Evolutionary conservation across 2,329 filamentous ascomycete genomes (phyloP).

Genomic region (Aspergillus ibericus): DNA sequence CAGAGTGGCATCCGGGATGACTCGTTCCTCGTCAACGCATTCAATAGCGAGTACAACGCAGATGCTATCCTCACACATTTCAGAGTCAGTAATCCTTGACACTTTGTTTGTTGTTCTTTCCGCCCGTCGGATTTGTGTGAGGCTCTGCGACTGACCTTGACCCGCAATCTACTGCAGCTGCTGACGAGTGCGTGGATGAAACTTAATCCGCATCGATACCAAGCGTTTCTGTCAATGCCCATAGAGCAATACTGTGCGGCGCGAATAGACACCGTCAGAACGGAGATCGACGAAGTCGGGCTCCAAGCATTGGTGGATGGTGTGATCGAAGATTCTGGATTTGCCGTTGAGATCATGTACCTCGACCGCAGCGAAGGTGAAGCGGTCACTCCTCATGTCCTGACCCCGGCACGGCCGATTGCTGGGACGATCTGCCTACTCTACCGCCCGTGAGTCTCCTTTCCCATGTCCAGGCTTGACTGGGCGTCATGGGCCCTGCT

Average conservation of each 20-base stretch:
- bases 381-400: constrained; percentile 60
- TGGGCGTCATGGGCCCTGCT: constrained; percentile 13
- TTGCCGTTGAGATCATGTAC: constrained; percentile 85
- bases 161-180: constrained; percentile 52
- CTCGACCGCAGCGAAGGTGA: constrained; percentile 80
- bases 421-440: constrained; percentile 67
- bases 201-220: constrained; percentile 67
- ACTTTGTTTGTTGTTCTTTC: not conserved
- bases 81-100: constrained; percentile 49
- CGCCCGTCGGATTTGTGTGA: constrained; percentile 1
- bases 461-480: not conserved
- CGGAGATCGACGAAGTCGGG: constrained; percentile 90
- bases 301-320: constrained; percentile 74
- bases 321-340: constrained; percentile 73
- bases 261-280: constrained; percentile 70
- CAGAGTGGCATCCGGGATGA: constrained; percentile 56
- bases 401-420: constrained; percentile 39
- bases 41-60: constrained; percentile 70
- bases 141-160: constrained; percentile 20
- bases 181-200: constrained; percentile 85
- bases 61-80: constrained; percentile 83
- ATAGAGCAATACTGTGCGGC: constrained; percentile 69
- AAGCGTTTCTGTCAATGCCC: constrained; percentile 67
- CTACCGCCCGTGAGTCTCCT: constrained; percentile 61
- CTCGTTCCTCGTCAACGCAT: constrained; percentile 62